phyloP scores from a whole-genome alignment of 495 filamentous ascomycete genomes.

The Xylaria flabelliformis region DNA sequence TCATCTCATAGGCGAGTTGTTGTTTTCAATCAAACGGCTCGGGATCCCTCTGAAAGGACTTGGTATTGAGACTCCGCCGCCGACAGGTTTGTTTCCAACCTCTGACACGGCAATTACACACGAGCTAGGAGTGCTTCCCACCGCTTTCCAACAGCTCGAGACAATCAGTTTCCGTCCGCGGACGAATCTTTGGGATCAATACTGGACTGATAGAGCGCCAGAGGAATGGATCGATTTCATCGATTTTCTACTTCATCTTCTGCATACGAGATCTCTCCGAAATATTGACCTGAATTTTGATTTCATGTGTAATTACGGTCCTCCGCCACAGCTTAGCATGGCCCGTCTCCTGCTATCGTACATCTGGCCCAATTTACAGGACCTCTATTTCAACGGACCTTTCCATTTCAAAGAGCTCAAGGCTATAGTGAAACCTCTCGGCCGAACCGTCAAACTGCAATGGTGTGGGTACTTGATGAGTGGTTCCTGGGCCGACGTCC shows the following conservation, averaged over 20 bases:
- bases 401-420: conserved; percentile 11
- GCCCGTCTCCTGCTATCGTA: background rate
- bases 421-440: background rate
- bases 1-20: background rate
- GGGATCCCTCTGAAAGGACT: background rate
- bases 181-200: background rate
- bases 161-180: background rate
- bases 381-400: background rate
- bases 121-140: background rate
- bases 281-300: background rate
- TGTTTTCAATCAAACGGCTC: background rate
- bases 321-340: conserved; percentile 1
- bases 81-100: background rate
- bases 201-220: background rate
- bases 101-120: background rate
- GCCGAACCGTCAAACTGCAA: background rate
- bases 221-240: background rate
- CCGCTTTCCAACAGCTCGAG: background rate
- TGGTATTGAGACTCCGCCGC: background rate
- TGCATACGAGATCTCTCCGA: background rate
- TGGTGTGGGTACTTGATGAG: conserved; percentile 21
- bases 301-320: background rate
- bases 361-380: conserved; percentile 9
- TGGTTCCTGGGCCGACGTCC: conserved; percentile 7
- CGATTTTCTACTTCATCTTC: background rate